Percentiles rank a stretch among this genome's conserved stretches.
phyloP scores from a whole-genome alignment of 331 rosid genomes.

The Ulmus americana region DNA sequence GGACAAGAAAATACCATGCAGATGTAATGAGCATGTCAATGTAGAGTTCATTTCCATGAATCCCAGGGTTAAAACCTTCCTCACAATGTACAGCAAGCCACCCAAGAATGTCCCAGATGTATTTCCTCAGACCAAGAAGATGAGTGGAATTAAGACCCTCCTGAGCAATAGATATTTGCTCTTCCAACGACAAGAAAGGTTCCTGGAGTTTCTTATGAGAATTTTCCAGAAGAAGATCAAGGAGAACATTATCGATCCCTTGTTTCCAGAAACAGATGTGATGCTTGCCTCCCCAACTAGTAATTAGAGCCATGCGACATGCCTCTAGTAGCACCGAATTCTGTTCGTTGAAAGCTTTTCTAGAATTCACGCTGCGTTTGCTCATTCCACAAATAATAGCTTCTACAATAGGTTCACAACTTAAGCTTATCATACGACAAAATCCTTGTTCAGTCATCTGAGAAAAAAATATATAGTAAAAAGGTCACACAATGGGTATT shows the following conservation, averaged over 20 bases:
- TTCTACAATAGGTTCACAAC: slow-evolving; percentile 57
- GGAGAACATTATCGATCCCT: slow-evolving; percentile 60
- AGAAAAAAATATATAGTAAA: slow-evolving; percentile 21
- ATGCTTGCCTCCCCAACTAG: slow-evolving; percentile 80
- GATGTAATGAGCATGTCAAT: slow-evolving; percentile 50
- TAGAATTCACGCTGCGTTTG: slow-evolving; percentile 31
- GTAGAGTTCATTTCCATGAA: slow-evolving; percentile 31
- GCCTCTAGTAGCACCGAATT: slow-evolving; percentile 56
- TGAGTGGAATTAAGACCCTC: slow-evolving; percentile 44
- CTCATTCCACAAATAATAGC: slow-evolving; percentile 63
- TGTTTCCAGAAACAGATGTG: slow-evolving; percentile 67
- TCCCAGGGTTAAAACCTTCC: slow-evolving; percentile 46
- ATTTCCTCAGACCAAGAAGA: slow-evolving; percentile 46
- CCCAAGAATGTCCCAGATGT: slow-evolving; percentile 85
- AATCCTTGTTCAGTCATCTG: slow-evolving; percentile 55
- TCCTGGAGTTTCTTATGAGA: slow-evolving; percentile 30
- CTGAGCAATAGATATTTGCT: slow-evolving; percentile 44
- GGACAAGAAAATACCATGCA: slow-evolving; percentile 55
- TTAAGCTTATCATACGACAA: slow-evolving; percentile 35
- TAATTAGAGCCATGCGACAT: slow-evolving; percentile 61
- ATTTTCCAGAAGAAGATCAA: slow-evolving; percentile 57
- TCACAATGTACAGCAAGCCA: slow-evolving; percentile 60
- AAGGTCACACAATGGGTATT: not conserved
- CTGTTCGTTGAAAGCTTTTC: slow-evolving; percentile 35
- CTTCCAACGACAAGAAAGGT: slow-evolving; percentile 40